Evolutionary conservation across 352 stramenopile genomes (phyloP).

Genomic region (Phytophthora chlamydospora): DNA sequence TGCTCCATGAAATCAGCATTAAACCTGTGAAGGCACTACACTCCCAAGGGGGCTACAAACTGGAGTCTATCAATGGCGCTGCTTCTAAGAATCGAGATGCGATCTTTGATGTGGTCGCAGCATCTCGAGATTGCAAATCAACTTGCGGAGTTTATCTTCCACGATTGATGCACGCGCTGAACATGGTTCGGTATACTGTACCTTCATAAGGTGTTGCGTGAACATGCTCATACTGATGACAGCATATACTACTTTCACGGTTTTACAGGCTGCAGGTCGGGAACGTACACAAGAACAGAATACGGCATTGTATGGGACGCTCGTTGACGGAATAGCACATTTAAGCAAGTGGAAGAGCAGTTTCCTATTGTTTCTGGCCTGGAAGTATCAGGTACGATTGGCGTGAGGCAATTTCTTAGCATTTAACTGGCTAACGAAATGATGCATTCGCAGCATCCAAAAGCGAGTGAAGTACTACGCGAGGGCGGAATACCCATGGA

Average conservation of each 20-base stretch:
- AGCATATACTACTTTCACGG: neutral
- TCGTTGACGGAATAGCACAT: constrained; percentile 29
- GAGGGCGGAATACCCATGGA: constrained; percentile 32
- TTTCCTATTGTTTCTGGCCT: constrained; percentile 55
- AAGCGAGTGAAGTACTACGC: constrained; percentile 34
- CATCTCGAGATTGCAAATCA: constrained; percentile 32
- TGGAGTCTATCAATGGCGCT: constrained; percentile 13
- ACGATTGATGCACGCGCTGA: constrained; percentile 44
- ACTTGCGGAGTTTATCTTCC: constrained; percentile 45
- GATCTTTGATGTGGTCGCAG: constrained; percentile 36
- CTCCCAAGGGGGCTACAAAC: constrained; percentile 26
- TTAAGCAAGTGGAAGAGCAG: constrained; percentile 68
- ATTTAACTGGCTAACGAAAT: neutral
- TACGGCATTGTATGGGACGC: constrained; percentile 23
- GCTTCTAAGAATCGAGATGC: constrained; percentile 29
- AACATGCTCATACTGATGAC: neutral
- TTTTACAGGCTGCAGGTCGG: constrained; percentile 3
- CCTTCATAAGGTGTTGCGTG: neutral
- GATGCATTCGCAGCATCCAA: constrained; percentile 36
- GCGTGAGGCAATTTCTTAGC: neutral
- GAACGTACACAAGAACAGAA: constrained; percentile 32
- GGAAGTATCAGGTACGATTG: constrained; percentile 58
- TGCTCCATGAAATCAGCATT: constrained; percentile 56
- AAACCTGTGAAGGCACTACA: constrained; percentile 39
- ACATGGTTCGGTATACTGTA: constrained; percentile 36